phyloP scores from a whole-genome alignment of 805 yeast species.

The Pichia phayaonensis region DNA sequence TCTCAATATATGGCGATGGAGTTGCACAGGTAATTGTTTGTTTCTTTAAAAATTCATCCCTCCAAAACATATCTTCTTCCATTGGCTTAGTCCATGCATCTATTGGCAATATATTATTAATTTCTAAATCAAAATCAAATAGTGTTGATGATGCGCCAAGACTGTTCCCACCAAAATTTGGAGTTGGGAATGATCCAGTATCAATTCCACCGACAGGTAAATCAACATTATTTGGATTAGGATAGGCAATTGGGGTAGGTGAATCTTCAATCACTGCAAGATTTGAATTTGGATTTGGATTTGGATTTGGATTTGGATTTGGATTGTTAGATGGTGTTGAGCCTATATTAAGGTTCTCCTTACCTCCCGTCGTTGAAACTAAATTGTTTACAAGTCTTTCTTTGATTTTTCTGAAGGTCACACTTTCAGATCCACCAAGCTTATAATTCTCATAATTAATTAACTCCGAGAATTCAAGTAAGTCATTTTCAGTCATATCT shows the following conservation, averaged over 20 bases:
- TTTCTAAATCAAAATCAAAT: neutral
- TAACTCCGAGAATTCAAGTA: slow-evolving; percentile 10
- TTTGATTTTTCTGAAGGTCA: slow-evolving; percentile 1
- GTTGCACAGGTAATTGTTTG: neutral
- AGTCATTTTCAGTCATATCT: slow-evolving; percentile 14
- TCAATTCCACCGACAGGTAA: neutral
- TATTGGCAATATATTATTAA: neutral
- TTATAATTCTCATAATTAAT: slow-evolving; percentile 3
- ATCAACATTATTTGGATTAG: neutral
- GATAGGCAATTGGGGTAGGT: neutral
- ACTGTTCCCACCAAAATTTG: neutral
- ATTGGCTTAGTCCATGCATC: slow-evolving; percentile 1
- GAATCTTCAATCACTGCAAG: neutral
- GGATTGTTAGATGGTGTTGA: too few relatives aligned
- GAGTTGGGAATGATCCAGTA: neutral
- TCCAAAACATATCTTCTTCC: slow-evolving; percentile 8
- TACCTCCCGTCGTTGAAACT: neutral
- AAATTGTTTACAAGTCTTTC: neutral
- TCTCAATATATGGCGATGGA: neutral
- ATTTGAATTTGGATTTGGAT: neutral
- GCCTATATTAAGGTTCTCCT: too few relatives aligned
- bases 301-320: neutral
- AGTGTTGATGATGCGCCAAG: neutral
- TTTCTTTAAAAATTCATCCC: neutral
- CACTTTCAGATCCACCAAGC: neutral